phyloP scores from a whole-genome alignment of 139 green algal species.

The Astrephomene gubernaculifera region DNA sequence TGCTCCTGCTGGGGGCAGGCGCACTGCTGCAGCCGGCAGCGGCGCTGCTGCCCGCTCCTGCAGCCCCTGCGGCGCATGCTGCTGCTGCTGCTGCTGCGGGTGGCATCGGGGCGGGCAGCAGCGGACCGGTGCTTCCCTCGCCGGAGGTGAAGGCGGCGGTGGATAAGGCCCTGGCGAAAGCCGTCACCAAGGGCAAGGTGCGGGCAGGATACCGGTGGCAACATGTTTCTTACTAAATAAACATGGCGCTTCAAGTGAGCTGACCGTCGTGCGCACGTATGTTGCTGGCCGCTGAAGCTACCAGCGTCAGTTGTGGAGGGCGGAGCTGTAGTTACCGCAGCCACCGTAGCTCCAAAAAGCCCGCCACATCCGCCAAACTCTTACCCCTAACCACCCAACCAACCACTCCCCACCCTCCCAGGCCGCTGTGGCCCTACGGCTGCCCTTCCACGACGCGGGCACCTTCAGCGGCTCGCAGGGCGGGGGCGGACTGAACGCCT shows the following conservation, averaged over 20 bases:
- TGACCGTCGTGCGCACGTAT: too few relatives aligned
- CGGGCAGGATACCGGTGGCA: too few relatives aligned
- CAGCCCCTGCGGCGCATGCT: background rate
- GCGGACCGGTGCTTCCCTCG: slow-evolving; percentile 6
- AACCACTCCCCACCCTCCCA: slow-evolving; percentile 49
- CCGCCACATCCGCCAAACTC: too few relatives aligned
- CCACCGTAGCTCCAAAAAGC: too few relatives aligned
- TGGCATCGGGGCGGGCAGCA: too few relatives aligned
- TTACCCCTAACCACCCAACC: too few relatives aligned
- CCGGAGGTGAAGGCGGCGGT: slow-evolving; percentile 48
- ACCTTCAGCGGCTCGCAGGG: slow-evolving; percentile 63
- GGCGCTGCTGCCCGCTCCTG: background rate
- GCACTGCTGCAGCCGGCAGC: background rate
- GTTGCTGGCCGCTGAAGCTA: too few relatives aligned
- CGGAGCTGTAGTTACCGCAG: too few relatives aligned
- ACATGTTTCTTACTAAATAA: too few relatives aligned
- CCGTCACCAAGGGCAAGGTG: slow-evolving; percentile 64
- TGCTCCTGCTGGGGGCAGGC: background rate
- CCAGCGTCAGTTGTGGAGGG: too few relatives aligned
- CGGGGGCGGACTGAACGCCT: slow-evolving; percentile 87
- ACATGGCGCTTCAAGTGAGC: too few relatives aligned
- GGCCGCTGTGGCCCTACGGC: slow-evolving; percentile 80
- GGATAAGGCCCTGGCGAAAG: slow-evolving; percentile 45
- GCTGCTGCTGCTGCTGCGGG: background rate
- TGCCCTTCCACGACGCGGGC: slow-evolving; percentile 91